Evolutionary conservation across 805 yeast genomes (phyloP).

Genomic region (Metschnikowia santaceciliae): DNA sequence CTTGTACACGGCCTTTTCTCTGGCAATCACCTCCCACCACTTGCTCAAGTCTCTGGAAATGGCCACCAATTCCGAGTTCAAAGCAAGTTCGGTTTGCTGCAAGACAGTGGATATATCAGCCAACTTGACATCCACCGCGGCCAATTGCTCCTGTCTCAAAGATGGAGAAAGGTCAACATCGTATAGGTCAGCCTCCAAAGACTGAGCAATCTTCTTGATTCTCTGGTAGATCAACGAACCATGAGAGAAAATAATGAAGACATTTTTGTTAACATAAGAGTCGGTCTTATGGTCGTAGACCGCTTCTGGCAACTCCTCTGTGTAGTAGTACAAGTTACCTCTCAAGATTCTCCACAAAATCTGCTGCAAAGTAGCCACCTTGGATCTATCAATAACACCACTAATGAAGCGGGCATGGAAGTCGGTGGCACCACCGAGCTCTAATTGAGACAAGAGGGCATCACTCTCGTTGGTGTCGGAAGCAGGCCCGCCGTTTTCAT

Average conservation of each 20-base stretch:
- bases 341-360: constrained; percentile 90
- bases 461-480: constrained; percentile 29
- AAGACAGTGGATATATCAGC: constrained; percentile 34
- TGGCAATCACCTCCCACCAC: constrained; percentile 45
- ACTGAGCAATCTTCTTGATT: constrained; percentile 80
- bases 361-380: constrained; percentile 67
- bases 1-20: constrained; percentile 81
- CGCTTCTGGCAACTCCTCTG: constrained; percentile 66
- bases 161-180: constrained; percentile 45
- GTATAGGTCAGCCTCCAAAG: constrained; percentile 79
- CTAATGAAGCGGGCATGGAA: constrained; percentile 52
- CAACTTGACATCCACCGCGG: constrained; percentile 25
- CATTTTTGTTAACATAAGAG: constrained; percentile 62
- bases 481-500: constrained; percentile 23
- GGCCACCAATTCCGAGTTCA: constrained; percentile 68
- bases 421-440: constrained; percentile 27
- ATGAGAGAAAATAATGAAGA: constrained; percentile 88
- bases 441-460: constrained; percentile 36
- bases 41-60: constrained; percentile 68
- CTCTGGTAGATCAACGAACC: constrained; percentile 71
- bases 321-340: constrained; percentile 81
- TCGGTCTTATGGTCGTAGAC: constrained; percentile 60
- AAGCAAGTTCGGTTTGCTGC: constrained; percentile 25
- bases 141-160: constrained; percentile 30
- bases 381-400: constrained; percentile 76